A percentile compares a stretch with the other conserved stretches of the same genome.
phyloP scores from a whole-genome alignment of 2,329 filamentous ascomycete species.

The Achaetomium macrosporum region DNA sequence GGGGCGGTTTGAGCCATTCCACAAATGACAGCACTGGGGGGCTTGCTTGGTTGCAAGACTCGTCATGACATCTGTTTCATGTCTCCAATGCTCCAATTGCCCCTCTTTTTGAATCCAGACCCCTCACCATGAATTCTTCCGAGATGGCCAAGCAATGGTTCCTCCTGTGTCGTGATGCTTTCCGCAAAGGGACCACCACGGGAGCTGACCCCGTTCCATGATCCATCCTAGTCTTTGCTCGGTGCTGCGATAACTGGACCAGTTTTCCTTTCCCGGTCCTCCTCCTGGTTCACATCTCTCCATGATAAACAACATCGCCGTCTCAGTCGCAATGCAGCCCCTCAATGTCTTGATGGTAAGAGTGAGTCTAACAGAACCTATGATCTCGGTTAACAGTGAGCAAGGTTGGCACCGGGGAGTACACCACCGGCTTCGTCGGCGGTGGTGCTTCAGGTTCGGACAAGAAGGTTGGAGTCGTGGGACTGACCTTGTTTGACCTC shows the following conservation, averaged over 20 bases:
- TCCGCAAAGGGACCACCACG: no score
- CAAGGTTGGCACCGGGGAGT: constrained; percentile 89
- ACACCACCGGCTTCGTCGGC: constrained; percentile 91
- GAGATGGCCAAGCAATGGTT: constrained; percentile 4
- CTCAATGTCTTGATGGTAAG: constrained; percentile 64
- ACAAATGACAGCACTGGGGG: constrained; percentile 3
- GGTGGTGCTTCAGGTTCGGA: constrained; percentile 78
- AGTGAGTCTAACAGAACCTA: not conserved
- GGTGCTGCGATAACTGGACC: not conserved
- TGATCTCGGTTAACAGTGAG: constrained; percentile 11
- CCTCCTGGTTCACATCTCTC: not conserved
- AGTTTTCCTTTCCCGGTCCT: not conserved
- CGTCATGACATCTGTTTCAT: not conserved
- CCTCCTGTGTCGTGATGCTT: not conserved
- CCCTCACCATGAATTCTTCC: constrained; percentile 19
- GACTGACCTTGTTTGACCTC: constrained; percentile 82
- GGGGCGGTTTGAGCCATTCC: not conserved
- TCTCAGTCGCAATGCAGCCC: constrained; percentile 31
- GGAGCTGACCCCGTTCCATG: no score
- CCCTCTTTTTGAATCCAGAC: constrained; percentile 3
- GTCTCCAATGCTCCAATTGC: constrained; percentile 11
- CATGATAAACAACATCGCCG: not conserved
- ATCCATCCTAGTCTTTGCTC: not conserved
- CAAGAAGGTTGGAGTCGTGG: constrained; percentile 94
- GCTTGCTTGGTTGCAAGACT: not conserved